Conservation (phyloP, 805 yeast genomes). For the Yueomyces sp. region DNA sequence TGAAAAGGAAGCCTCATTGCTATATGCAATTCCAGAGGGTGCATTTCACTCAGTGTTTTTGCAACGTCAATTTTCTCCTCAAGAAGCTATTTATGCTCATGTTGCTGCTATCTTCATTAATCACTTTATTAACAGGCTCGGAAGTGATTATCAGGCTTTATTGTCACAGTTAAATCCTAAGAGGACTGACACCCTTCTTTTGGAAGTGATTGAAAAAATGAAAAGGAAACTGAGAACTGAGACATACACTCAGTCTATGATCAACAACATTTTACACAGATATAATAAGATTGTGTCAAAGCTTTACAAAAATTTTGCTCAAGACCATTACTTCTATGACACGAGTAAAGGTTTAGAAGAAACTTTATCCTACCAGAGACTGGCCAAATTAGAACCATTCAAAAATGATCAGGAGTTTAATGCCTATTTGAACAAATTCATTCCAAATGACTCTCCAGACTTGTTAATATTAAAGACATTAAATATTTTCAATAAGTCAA, state of each 20-base stretch:
- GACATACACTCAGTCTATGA: conserved; percentile 78
- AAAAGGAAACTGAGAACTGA: conserved; percentile 86
- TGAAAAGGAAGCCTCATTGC: conserved; percentile 83
- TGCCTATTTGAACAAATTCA: conserved; percentile 46
- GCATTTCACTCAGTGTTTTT: conserved; percentile 64
- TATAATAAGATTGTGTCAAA: conserved; percentile 64
- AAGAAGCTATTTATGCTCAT: conserved; percentile 90
- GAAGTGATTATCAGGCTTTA: conserved; percentile 73
- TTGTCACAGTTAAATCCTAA: conserved; percentile 48
- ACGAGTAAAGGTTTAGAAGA: conserved; percentile 37
- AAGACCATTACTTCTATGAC: conserved; percentile 63
- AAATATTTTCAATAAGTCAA: conserved; percentile 70
- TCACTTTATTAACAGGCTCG: conserved; percentile 87
- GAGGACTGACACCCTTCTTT: conserved; percentile 43
- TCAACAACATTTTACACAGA: conserved; percentile 59
- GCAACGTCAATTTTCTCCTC: conserved; percentile 69
- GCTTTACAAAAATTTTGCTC: conserved; percentile 84
- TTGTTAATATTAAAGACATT: conserved; percentile 70
- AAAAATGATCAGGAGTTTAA: conserved; percentile 65
- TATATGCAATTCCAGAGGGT: conserved; percentile 84
- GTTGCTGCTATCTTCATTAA: conserved; percentile 85
- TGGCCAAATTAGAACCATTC: conserved; percentile 64
- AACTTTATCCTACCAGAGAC: conserved; percentile 79
- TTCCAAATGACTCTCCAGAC: conserved; percentile 67
- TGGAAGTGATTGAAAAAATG: conserved; percentile 64